These are phyloP conservation scores for Hypoxylon sp. DNA, from an alignment of 2,329 filamentous ascomycete genomes.

Conservation along the genomic window DNA sequence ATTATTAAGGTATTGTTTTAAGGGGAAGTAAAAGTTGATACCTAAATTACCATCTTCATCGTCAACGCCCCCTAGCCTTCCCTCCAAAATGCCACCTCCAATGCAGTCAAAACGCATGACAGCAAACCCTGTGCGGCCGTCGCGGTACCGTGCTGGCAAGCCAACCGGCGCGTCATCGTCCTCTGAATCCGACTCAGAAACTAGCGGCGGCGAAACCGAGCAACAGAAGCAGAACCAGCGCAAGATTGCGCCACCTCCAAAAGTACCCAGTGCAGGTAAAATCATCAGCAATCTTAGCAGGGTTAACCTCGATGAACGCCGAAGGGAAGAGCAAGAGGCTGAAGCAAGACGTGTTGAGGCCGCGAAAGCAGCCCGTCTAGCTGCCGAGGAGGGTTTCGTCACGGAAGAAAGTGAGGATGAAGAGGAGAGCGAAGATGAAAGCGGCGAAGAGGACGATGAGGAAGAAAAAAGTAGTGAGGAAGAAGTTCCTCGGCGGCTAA, in stretches of 20 bases:
- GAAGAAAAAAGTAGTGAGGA: slow-evolving; percentile 66
- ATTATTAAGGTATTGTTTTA: too few species aligned
- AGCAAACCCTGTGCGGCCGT: slow-evolving; percentile 85
- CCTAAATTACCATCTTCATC: slow-evolving; percentile 5
- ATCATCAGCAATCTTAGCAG: slow-evolving; percentile 68
- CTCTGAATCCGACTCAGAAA: slow-evolving; percentile 66
- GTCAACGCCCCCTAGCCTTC: neutral
- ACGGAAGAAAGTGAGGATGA: slow-evolving; percentile 65
- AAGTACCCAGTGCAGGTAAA: slow-evolving; percentile 68
- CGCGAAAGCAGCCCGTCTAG: slow-evolving; percentile 65
- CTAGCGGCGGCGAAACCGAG: slow-evolving; percentile 60
- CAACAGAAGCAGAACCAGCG: slow-evolving; percentile 50
- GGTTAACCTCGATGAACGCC: slow-evolving; percentile 66
- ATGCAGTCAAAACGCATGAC: slow-evolving; percentile 91
- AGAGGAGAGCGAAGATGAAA: slow-evolving; percentile 57
- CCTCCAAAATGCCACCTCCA: slow-evolving; percentile 23
- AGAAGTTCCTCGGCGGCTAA: slow-evolving; percentile 70
- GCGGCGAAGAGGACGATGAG: slow-evolving; percentile 54
- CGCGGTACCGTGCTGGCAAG: slow-evolving; percentile 90
- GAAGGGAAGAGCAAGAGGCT: slow-evolving; percentile 62
- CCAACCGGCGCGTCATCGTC: slow-evolving; percentile 67
- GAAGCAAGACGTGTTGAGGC: slow-evolving; percentile 64
- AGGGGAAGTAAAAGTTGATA: neutral
- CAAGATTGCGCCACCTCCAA: slow-evolving; percentile 69
- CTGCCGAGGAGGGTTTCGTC: slow-evolving; percentile 74